Percentiles rank a stretch among this genome's conserved stretches.
These are phyloP conservation scores for Aspergillus piperis DNA, from an alignment of 2,329 filamentous ascomycete species.

Conservation along the genomic window DNA sequence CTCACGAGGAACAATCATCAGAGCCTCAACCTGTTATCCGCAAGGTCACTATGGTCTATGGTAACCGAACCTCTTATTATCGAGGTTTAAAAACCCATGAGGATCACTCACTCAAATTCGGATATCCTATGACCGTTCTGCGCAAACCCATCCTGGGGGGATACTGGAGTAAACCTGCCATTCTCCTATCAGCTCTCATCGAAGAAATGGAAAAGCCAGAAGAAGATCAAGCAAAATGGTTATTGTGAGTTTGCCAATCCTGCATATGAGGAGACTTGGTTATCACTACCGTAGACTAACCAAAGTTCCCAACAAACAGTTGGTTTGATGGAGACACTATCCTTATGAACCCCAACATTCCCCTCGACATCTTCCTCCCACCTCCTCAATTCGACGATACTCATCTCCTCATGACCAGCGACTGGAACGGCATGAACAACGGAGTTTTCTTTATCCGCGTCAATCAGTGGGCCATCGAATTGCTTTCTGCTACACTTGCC, in stretches of 20 bases:
- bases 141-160: conserved; percentile 45
- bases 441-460: conserved; percentile 40
- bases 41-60: conserved; percentile 22
- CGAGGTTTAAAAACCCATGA: conserved; percentile 45
- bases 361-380: conserved; percentile 36
- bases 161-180: conserved; percentile 50
- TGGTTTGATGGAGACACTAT: conserved; percentile 39
- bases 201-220: conserved; percentile 32
- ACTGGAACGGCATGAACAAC: conserved; percentile 38
- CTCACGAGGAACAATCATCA: not conserved
- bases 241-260: conserved; percentile 26
- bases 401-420: conserved; percentile 34
- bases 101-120: conserved; percentile 42
- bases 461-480: conserved; percentile 35
- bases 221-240: conserved; percentile 32
- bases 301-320: conserved; percentile 13
- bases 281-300: not conserved
- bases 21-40: conserved; percentile 10
- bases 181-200: conserved; percentile 40
- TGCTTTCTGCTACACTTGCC: conserved; percentile 31
- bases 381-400: conserved; percentile 30
- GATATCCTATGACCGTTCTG: conserved; percentile 46
- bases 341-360: conserved; percentile 38
- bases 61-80: conserved; percentile 39
- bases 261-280: too few species aligned